Conservation (phyloP, 2,329 filamentous ascomycete genomes). For the Phaeosphaeriaceae sp. region DNA sequence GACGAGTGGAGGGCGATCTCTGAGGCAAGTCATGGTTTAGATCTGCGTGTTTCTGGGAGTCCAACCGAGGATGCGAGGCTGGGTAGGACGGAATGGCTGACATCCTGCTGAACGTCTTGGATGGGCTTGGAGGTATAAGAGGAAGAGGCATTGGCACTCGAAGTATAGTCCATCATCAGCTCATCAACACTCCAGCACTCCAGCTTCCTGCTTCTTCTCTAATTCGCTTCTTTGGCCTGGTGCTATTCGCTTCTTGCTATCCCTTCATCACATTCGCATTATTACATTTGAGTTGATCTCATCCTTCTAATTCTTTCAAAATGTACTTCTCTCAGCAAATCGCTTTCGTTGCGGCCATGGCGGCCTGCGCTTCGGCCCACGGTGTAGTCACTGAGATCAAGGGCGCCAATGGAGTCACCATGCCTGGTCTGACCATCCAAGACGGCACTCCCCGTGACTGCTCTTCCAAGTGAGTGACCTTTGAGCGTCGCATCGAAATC, state of each 20-base stretch:
- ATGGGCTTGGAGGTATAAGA: conserved; percentile 24
- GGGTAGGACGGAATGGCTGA: conserved; percentile 2
- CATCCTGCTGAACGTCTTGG: conserved; percentile 5
- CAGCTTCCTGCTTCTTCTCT: conserved; percentile 7
- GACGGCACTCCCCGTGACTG: conserved; percentile 75
- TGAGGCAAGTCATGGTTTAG: conserved; percentile 24
- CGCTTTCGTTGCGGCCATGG: conserved; percentile 32
- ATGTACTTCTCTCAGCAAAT: conserved; percentile 39
- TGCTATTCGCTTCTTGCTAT: conserved; percentile 20
- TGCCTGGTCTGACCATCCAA: conserved; percentile 68
- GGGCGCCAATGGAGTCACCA: conserved; percentile 67
- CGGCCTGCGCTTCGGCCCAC: conserved; percentile 61
- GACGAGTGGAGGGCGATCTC: conserved; percentile 17
- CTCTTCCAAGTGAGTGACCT: conserved; percentile 51
- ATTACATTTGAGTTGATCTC: conserved; percentile 25
- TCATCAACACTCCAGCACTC: conserved; percentile 16
- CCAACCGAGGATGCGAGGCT: conserved; percentile 9
- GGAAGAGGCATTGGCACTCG: conserved; percentile 4
- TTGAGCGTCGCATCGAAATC: background rate
- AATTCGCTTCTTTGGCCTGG: conserved; percentile 26
- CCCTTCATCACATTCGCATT: conserved; percentile 6
- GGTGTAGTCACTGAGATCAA: conserved; percentile 63
- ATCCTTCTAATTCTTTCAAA: conserved; percentile 10
- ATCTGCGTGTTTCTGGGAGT: conserved; percentile 2
- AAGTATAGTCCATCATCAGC: conserved; percentile 19